phyloP scores from a whole-genome alignment of 805 yeast genomes.

The Wickerhamomyces ciferrii region DNA sequence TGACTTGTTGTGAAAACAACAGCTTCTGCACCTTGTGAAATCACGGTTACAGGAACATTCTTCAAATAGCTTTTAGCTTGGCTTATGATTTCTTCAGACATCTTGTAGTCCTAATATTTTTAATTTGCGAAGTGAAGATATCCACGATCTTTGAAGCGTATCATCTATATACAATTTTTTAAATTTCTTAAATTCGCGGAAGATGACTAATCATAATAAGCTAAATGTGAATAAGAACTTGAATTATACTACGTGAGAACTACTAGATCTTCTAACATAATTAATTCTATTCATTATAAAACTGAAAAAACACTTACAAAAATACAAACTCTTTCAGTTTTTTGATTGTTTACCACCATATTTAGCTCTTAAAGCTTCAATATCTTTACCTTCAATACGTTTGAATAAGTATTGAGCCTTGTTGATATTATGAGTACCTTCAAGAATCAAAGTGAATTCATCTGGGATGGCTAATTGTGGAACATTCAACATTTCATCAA shows the following conservation, averaged over 20 bases:
- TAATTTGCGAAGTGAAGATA: no score
- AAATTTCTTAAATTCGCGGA: no score
- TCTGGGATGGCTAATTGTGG: slow-evolving; percentile 78
- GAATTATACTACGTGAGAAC: no score
- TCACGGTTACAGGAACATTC: slow-evolving; percentile 42
- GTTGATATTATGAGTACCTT: slow-evolving; percentile 82
- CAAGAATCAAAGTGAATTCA: slow-evolving; percentile 60
- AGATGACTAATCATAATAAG: no score
- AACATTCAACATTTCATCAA: slow-evolving; percentile 75
- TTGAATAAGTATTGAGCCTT: slow-evolving; percentile 88
- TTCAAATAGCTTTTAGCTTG: slow-evolving; percentile 39
- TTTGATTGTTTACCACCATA: slow-evolving; percentile 73
- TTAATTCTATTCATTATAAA: background rate
- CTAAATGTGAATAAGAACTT: no score
- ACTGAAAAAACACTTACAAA: no score
- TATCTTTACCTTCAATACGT: slow-evolving; percentile 86
- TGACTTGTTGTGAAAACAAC: slow-evolving; percentile 55
- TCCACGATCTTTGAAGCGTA: no score
- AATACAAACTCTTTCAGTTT: background rate
- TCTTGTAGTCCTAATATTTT: no score
- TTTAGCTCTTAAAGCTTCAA: slow-evolving; percentile 78
- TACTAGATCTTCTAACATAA: no score
- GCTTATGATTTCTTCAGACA: slow-evolving; percentile 51
- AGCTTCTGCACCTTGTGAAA: slow-evolving; percentile 93
- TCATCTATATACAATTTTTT: no score